A percentile compares a stretch with the other conserved stretches of the same genome.
Evolutionary conservation across 129 eudicot species (phyloP).

Genomic region (Flaveria linearis): DNA sequence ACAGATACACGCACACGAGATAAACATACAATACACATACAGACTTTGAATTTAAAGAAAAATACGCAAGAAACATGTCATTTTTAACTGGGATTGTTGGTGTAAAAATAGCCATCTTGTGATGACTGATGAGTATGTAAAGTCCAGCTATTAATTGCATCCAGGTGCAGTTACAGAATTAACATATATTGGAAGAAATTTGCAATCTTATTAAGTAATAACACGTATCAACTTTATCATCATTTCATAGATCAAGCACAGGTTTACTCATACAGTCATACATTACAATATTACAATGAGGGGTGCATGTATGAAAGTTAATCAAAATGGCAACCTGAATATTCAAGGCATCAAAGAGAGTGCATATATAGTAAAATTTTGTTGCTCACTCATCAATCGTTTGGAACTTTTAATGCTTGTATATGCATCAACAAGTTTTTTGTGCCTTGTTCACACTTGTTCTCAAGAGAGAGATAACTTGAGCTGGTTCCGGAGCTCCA

Average conservation of each 20-base stretch:
- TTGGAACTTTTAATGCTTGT: neutral
- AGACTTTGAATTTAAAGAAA: neutral
- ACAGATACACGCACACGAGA: no score
- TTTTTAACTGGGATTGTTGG: neutral
- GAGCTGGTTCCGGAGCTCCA: conserved; percentile 84
- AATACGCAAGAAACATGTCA: neutral
- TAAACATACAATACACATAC: neutral
- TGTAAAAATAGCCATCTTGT: neutral
- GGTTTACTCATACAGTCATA: conserved; percentile 7
- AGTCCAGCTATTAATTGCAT: neutral
- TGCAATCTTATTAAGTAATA: neutral
- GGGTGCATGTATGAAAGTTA: neutral
- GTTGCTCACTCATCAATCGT: conserved; percentile 1
- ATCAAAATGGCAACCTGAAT: conserved; percentile 6
- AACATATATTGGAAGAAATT: conserved; percentile 1
- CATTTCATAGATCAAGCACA: conserved; percentile 8
- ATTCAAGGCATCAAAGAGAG: conserved; percentile 12
- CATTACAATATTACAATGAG: conserved; percentile 15
- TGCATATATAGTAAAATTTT: conserved; percentile 4
- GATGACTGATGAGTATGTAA: neutral
- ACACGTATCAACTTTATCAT: neutral
- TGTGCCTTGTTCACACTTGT: conserved; percentile 56
- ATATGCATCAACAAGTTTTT: conserved; percentile 3
- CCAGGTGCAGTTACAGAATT: conserved; percentile 11
- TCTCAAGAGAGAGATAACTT: conserved; percentile 67